Conservation (phyloP, 768 basidiomycete species). For the Lactifluus piperatus region DNA sequence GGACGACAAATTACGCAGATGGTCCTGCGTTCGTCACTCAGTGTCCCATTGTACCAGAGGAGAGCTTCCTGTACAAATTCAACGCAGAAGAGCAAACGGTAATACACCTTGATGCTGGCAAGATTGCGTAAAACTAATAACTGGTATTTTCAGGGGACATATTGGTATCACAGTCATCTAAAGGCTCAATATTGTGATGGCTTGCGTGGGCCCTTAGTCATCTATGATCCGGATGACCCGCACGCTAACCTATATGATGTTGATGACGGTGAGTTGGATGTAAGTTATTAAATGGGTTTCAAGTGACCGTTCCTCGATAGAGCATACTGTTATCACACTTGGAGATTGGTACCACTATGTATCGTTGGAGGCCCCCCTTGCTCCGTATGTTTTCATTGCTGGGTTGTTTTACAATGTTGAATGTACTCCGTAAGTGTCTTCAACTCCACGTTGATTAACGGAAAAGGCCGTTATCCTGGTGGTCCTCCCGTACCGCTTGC, state of each 20-base stretch:
- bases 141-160: constrained; percentile 19
- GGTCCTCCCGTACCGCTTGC: constrained; percentile 35
- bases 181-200: constrained; percentile 34
- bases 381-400: not conserved
- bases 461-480: constrained; percentile 35
- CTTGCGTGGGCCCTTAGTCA: constrained; percentile 25
- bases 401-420: not conserved
- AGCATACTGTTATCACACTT: constrained; percentile 22
- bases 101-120: constrained; percentile 1
- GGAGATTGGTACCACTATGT: no score
- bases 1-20: constrained; percentile 36
- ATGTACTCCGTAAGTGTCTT: constrained; percentile 7
- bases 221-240: constrained; percentile 26
- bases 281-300: no score
- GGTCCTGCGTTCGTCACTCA: no score
- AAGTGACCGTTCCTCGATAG: not conserved
- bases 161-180: constrained; percentile 31
- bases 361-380: not conserved
- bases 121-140: not conserved
- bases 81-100: constrained; percentile 27
- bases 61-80: constrained; percentile 38
- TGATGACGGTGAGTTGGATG: constrained; percentile 21
- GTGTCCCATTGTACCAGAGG: constrained; percentile 36
- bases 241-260: constrained; percentile 23
- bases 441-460: constrained; percentile 45